Evolutionary conservation across 345 rosid species (phyloP).

Genomic region (Populus ilicifolia): DNA sequence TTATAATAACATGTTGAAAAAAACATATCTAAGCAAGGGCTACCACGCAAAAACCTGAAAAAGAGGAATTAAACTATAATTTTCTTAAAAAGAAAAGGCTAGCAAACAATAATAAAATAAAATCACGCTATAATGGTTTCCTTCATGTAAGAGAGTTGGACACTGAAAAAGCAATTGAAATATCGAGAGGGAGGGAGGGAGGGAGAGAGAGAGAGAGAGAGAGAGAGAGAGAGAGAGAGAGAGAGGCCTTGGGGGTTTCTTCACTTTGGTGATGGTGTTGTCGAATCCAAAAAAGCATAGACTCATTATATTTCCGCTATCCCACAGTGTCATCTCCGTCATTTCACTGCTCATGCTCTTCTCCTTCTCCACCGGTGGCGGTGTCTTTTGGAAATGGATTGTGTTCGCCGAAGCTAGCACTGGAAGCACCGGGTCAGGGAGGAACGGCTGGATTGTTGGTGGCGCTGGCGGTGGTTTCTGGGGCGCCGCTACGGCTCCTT

Average conservation of each 20-base stretch:
- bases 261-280: constrained; percentile 47
- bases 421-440: constrained; percentile 28
- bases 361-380: constrained; percentile 34
- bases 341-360: constrained; percentile 39
- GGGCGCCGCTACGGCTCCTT: constrained; percentile 26
- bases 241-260: not conserved
- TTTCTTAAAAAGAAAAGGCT: no score
- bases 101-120: no score
- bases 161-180: not conserved
- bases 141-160: not conserved
- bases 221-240: no score
- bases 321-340: constrained; percentile 6
- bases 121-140: not conserved
- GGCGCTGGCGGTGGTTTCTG: constrained; percentile 49
- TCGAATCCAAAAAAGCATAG: not conserved
- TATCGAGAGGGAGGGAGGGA: not conserved
- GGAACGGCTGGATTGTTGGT: constrained; percentile 10
- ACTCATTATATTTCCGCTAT: no score
- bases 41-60: no score
- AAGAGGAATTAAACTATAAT: no score
- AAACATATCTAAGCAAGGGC: no score
- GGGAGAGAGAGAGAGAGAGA: no score
- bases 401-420: constrained; percentile 41
- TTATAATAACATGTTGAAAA: no score
- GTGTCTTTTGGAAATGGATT: constrained; percentile 41